Evolutionary conservation across 1,139 yeast species (phyloP).

Genomic region (Meyerozyma carpophila): DNA sequence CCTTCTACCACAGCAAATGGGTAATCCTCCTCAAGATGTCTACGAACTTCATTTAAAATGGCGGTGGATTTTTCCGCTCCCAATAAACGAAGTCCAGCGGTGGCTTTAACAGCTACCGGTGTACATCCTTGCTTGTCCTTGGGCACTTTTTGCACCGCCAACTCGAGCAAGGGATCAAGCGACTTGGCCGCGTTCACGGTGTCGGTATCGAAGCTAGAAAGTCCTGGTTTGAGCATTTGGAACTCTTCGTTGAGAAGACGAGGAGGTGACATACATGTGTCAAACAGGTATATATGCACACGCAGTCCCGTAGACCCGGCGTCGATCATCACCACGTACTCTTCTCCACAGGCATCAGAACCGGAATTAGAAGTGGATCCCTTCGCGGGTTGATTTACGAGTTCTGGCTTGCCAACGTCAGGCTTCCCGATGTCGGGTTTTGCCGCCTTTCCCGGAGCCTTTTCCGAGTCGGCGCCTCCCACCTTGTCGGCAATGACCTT

Average conservation of each 20-base stretch:
- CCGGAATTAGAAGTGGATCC: slow-evolving; percentile 3
- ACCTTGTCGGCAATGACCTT: slow-evolving; percentile 22
- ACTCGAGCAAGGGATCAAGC: slow-evolving; percentile 69
- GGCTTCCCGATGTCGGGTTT: slow-evolving; percentile 3
- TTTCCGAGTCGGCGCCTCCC: slow-evolving; percentile 6
- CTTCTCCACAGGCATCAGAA: slow-evolving; percentile 24
- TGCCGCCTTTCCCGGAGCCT: slow-evolving; percentile 3
- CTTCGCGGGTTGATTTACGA: not conserved
- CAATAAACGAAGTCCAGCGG: slow-evolving; percentile 89
- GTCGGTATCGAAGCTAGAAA: slow-evolving; percentile 79
- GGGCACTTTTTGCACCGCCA: slow-evolving; percentile 77
- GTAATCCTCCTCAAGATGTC: slow-evolving; percentile 67
- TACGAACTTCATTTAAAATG: slow-evolving; percentile 70
- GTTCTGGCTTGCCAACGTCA: slow-evolving; percentile 1
- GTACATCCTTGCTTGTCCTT: slow-evolving; percentile 67
- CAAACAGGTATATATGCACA: slow-evolving; percentile 88
- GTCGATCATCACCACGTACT: slow-evolving; percentile 81
- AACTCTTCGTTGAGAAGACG: slow-evolving; percentile 71
- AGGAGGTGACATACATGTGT: slow-evolving; percentile 81
- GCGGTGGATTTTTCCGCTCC: slow-evolving; percentile 69
- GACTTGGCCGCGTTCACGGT: slow-evolving; percentile 82
- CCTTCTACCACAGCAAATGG: slow-evolving; percentile 82
- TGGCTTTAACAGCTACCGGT: slow-evolving; percentile 94
- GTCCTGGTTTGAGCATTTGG: slow-evolving; percentile 88
- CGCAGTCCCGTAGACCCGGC: slow-evolving; percentile 98